A percentile compares a stretch with the other conserved stretches of the same genome.
Conservation (phyloP, 2,329 filamentous ascomycete species). For the Claviceps sp. region DNA sequence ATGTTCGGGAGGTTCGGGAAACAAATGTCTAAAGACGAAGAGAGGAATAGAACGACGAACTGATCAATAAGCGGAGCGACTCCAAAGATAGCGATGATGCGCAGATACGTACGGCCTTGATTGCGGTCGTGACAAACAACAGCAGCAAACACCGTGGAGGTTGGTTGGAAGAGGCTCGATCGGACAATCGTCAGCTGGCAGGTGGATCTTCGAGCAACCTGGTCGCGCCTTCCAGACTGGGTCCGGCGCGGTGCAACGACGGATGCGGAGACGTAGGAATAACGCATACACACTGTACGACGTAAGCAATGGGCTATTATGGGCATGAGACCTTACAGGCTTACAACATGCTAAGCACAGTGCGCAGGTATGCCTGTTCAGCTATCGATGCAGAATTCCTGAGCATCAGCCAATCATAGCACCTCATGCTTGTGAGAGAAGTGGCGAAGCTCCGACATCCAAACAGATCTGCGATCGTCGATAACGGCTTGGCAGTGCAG, state of each 20-base stretch:
- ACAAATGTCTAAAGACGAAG: constrained; percentile 7
- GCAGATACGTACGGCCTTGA: constrained; percentile 9
- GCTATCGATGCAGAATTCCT: not conserved
- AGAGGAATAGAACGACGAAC: constrained; percentile 17
- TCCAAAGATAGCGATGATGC: constrained; percentile 11
- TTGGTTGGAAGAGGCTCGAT: constrained; percentile 6
- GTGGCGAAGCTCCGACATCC: constrained; percentile 16
- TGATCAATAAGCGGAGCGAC: constrained; percentile 17
- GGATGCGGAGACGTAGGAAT: constrained; percentile 3
- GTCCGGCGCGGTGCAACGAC: not conserved
- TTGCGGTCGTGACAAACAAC: constrained; percentile 1
- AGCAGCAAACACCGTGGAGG: constrained; percentile 5
- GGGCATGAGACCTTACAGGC: not conserved
- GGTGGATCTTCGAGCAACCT: constrained; percentile 6
- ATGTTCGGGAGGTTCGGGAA: constrained; percentile 5
- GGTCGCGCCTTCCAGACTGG: not conserved
- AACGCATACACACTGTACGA: not conserved
- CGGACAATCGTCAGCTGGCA: constrained; percentile 1
- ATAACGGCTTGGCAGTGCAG: not conserved
- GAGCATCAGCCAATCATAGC: not conserved
- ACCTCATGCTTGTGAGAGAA: constrained; percentile 1
- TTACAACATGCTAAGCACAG: not conserved
- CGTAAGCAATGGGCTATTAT: no score
- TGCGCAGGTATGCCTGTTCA: not conserved
- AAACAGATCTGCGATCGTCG: not conserved